phyloP scores from a whole-genome alignment of 2,329 filamentous ascomycete species.

The Scedosporium boydii region DNA sequence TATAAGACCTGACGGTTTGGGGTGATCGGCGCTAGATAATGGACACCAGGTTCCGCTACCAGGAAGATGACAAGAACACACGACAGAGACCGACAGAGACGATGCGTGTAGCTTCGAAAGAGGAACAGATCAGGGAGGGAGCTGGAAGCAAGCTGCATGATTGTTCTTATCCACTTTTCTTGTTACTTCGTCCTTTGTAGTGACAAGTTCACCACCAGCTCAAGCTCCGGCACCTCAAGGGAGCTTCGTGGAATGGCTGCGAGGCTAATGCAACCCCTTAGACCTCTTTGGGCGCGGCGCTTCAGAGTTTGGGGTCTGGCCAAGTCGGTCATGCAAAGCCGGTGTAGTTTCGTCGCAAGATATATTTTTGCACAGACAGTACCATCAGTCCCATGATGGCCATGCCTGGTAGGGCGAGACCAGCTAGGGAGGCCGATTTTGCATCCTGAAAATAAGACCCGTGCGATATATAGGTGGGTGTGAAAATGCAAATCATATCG shows the following conservation, averaged over 20 bases:
- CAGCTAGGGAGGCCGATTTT: too few relatives aligned
- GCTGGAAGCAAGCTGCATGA: not conserved
- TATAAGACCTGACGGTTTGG: not conserved
- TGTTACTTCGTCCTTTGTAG: not conserved
- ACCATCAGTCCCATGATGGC: too few relatives aligned
- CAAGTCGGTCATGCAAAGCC: not conserved
- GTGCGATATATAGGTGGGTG: too few relatives aligned
- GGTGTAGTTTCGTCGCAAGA: too few relatives aligned
- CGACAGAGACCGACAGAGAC: too few relatives aligned
- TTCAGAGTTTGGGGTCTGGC: not conserved
- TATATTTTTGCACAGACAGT: too few relatives aligned
- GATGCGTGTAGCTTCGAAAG: not conserved
- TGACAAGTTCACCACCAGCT: not conserved
- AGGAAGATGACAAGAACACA: too few relatives aligned
- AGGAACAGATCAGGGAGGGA: not conserved
- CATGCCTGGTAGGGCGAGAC: too few relatives aligned
- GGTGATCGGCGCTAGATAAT: not conserved
- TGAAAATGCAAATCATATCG: too few relatives aligned
- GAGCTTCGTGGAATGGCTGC: not conserved
- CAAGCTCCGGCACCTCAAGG: too few relatives aligned
- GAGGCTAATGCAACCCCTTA: not conserved
- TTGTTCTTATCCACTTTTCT: not conserved
- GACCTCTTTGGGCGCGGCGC: not conserved
- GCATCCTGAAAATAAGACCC: too few relatives aligned
- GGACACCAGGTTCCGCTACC: not conserved